Base-by-base conservation (phyloP, 2,329 filamentous ascomycete species). In the Ophiostoma novo-ulmi region DNA sequence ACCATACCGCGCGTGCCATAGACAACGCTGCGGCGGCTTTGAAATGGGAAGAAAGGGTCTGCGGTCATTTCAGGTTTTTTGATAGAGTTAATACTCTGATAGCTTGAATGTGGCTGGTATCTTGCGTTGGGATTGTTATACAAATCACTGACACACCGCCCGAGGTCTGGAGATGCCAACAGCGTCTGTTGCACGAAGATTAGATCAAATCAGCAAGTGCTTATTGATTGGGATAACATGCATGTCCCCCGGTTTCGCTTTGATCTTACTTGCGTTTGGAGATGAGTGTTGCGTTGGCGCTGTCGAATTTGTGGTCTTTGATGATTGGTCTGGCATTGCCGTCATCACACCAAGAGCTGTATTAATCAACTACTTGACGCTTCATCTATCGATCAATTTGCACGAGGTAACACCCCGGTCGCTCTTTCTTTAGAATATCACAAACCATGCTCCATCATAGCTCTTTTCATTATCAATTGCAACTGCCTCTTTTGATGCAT, bases 1-100 rank as follows among this genome's bases (percentile, higher is more conserved):
- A 97, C 91, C 71, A 98, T 97, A 48, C 93, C 94, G 76, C 94
- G 90, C 1, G 91, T 93, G 78, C 93, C 96, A 78, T 98, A 93
- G 11, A 97, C 92, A 35, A 95, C 93, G 75, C 94, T 97, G 73
- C 94, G 86, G 52, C 94, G 87, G 74, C 92, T 94, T 11, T 91
- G 81, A 77, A 76, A 77, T 22, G 69, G 70, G 61, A 74, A 71
- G 71, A 78, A 77, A 3, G 69, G 55, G 52, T 70, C 52, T 58
- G 14, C 6, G 1, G 52, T 11, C 52, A 58, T 58, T 26, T 31
- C 3, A 31, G 31, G n/a, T 58, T 8, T 7, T 58, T 26, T 17
- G 26, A 35, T 35, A 13, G 39, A 44, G 48, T 22, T 5, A 10
- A 1, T 55, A 22, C 14, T 48, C 44, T 17, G 44, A 48, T 20